Base-by-base conservation (phyloP, 1,139 yeast species). In the Blastobotrys persicus region DNA sequence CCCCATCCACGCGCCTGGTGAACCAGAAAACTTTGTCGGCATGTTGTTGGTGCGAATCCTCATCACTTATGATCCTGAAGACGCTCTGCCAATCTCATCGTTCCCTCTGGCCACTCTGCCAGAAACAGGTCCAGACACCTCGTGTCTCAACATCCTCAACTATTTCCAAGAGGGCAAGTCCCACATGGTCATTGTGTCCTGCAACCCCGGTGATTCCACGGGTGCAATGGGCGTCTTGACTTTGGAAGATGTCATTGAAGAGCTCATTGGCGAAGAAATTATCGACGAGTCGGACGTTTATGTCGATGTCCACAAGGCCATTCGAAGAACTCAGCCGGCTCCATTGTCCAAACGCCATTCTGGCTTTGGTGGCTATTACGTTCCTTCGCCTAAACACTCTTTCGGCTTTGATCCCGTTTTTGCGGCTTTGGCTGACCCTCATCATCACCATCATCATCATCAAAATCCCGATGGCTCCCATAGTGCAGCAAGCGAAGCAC, bases 91-190 rank as follows among this genome's bases (percentile, higher is more conserved):
- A 0, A 94, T 92, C 32, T 88, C 95, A 1, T 81, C 92, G 5
- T 92, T 92, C 74, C 97, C 98, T 6, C 76, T 92, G 62, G 98
- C 98, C 2, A 92, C 98, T 0, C 76, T 92, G 45, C 98, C 98
- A 0, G 98, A 92, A 70, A 92, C 98, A 0, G 82, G 85, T 1
- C 85, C 88, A 32, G 91, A 85, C 48, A 91, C 98, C 1, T 88
- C 97, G 3, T 92, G 98, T 68, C 75, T 92, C 64, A 91, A 92
- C 68, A 91, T 92, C 57, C 76, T 92, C 62, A 92, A 92, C 68
- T 92, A 91, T 68, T 92, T 92, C 76, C 98, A 92, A 70, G 98
- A 91, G 67, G 98, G 98, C 54, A 91, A 89, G 67, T 85, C 96
- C 1, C 98, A 92, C 68, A 92, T 92, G 98, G 92, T 94, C 60